Evolutionary conservation across 75 land plant genomes (phyloP).

Genomic region (Picea sitchensis): DNA sequence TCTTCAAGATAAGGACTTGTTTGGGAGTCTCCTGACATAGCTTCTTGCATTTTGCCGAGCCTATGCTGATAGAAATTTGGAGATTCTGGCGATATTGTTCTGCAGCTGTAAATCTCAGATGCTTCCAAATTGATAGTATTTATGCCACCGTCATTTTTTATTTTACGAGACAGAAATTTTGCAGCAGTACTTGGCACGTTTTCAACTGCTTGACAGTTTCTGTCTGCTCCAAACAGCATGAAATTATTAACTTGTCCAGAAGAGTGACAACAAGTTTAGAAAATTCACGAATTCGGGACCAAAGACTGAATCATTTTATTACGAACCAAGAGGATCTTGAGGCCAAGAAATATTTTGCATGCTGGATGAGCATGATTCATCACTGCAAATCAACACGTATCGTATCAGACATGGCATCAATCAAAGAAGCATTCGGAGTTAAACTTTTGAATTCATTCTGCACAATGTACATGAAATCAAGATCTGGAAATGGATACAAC

Average conservation of each 20-base stretch:
- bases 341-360: neutral
- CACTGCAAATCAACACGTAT: neutral
- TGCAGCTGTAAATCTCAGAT: neutral
- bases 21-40: neutral
- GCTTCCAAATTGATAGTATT: neutral
- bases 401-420: neutral
- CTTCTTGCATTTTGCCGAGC: neutral
- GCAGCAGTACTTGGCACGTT: neutral
- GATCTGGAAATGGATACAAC: neutral
- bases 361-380: neutral
- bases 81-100: neutral
- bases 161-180: neutral
- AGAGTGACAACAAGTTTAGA: neutral
- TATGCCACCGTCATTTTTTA: neutral
- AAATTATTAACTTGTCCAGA: neutral
- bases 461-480: neutral
- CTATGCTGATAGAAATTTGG: neutral
- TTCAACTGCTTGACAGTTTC: neutral
- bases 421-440: neutral
- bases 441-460: neutral
- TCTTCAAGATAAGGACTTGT: neutral
- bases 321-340: neutral
- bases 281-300: neutral
- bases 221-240: neutral
- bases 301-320: constrained; percentile 5